These are phyloP conservation scores for Myxozyma kluyveri DNA, from an alignment of 805 yeast species.

Conservation along the genomic window DNA sequence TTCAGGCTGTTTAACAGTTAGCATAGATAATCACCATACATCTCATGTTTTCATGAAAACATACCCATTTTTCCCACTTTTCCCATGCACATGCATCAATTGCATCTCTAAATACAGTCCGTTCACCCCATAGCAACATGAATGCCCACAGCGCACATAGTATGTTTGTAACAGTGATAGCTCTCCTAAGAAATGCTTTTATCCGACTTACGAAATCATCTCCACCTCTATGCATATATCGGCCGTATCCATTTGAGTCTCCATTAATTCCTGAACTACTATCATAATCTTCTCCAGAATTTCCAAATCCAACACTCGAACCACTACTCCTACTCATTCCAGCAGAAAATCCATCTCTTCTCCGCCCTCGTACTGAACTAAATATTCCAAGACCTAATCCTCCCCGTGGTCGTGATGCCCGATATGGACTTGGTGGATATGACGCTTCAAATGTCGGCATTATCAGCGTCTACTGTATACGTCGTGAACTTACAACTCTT, in stretches of 20 bases:
- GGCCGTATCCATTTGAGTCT: not conserved
- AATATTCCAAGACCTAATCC: constrained; percentile 6
- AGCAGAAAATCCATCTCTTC: not conserved
- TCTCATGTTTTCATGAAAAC: too few relatives aligned
- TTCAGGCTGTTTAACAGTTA: constrained; percentile 7
- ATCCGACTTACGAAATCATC: constrained; percentile 1
- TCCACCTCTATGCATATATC: not conserved
- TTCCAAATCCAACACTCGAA: not conserved
- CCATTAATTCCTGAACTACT: not conserved
- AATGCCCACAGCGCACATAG: constrained; percentile 43
- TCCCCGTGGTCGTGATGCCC: constrained; percentile 12
- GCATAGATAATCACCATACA: too few relatives aligned
- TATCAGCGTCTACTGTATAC: too few relatives aligned
- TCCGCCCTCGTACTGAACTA: constrained; percentile 6
- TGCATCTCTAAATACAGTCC: constrained; percentile 48
- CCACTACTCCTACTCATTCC: not conserved
- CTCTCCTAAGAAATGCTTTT: not conserved
- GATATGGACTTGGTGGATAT: constrained; percentile 25
- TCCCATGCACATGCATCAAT: constrained; percentile 59
- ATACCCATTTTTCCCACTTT: constrained; percentile 61
- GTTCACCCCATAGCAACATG: constrained; percentile 53
- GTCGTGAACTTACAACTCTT: too few relatives aligned
- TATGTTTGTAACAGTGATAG: constrained; percentile 25
- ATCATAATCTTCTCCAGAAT: not conserved
- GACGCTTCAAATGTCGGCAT: constrained; percentile 30